Evolutionary conservation across 768 basidiomycete genomes (phyloP), one percentile per base, ranked within the genome.

Genomic region (Collybia sordida): DNA sequence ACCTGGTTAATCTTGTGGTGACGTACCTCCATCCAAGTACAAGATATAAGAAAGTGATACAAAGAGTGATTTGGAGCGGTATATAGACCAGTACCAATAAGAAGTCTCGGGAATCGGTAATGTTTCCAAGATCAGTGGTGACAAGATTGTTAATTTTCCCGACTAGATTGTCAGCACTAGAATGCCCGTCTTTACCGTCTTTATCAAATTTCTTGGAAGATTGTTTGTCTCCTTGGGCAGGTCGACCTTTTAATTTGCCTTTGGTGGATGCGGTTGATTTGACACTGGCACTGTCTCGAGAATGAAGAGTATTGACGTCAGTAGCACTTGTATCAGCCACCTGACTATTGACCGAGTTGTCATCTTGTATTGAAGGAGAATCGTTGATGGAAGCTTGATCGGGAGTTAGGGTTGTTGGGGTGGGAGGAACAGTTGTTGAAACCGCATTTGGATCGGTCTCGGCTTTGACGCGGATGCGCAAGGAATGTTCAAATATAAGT

Each of bases 81-180:
- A 75, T 67, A 45, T 70, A 69, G 6, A 77, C 40, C 8, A 72
- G 36, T 46, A 57, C 56, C 54, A 72, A 42, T 12, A 73, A 49
- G 42, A 76, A 71, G 47, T 75, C 67, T 22, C 68, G 55, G 12
- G 65, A 65, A 18, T 63, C 64, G 15, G 61, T 58, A 41, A 78
- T 73, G 49, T 68, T 69, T 27, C 50, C 53, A 51, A 75, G 40
- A 64, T 92, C 89, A 1, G 83, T 82, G 6, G 87, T 82, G 27
- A 88, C 79, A 5, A 90, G 67, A 47, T 89, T 91, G 63, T 86
- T 91, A 61, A 92, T 83, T 61, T 81, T 87, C 8, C 90, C 89
- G 31, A 83, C 78, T 17, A 88, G 65, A 59, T 85, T 83, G 7
- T 67, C 68, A 9, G 66, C 61, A 40, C 66, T 67, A 4, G 56